Evolutionary conservation across 2,329 filamentous ascomycete species (phyloP), one percentile per base, ranked within the genome.

Genomic region (Trichocomaceae sp.): DNA sequence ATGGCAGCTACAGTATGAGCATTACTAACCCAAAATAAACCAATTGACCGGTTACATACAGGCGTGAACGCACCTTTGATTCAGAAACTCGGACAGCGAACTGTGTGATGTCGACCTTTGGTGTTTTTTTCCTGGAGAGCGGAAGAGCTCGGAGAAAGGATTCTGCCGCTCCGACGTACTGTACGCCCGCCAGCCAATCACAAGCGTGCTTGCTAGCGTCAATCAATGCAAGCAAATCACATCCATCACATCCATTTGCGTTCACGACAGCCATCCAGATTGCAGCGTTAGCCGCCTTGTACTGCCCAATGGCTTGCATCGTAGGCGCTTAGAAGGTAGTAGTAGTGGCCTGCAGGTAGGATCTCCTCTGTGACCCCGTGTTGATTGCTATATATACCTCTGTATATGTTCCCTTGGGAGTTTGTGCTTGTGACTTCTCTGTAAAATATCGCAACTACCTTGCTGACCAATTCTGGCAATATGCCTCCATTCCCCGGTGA

Each of bases 401-500:
- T 52, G 51, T 41, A 48, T 48, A 47, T 41, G 8, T 29, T 31
- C n/a, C 23, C 47, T 8, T 6, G 26, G 26, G 10, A 29, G 8
- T 5, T 29, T 29, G 7, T 10, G 52, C 26, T 20, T 41, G 19
- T 17, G 20, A 29, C 23, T 41, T 47, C 29, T 20, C 41, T 47
- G 19, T 47, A 53, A 17, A n/a, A 26, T 20, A 15, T 17, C 19
- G 35, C 44, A 9, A 45, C 33, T 35, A 15, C 13, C 20, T 41
- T 26, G 50, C 39, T 44, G 19, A 50, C 54, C 52, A 26, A 48
- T 50, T 29, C 26, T 41, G 47, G 50, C 55, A 65, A 52, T 51
- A 78, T 78, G 75, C 75, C 75, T 64, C 73, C 71, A 31, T 65
- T 72, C 47, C 68, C 71, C 13, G 73, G 74, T 57, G 75, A 78